phyloP scores from a whole-genome alignment of 1,139 yeast genomes.

The Entelexis paramagnoliae region DNA sequence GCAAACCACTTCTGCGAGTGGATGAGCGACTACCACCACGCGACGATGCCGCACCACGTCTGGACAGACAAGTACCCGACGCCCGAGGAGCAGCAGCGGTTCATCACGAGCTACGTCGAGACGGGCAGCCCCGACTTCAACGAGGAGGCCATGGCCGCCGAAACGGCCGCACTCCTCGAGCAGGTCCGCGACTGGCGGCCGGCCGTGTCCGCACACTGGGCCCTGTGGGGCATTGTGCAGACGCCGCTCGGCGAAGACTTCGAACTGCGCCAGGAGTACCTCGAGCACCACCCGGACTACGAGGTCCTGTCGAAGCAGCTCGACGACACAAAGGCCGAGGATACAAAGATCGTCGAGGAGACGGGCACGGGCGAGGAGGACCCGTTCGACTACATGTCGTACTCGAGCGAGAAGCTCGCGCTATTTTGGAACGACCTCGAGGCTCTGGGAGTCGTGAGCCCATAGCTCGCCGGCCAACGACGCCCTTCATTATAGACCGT shows the following conservation, averaged over 20 bases:
- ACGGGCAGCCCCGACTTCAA: constrained; percentile 34
- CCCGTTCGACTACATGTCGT: constrained; percentile 70
- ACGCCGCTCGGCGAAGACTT: constrained; percentile 31
- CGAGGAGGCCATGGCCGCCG: constrained; percentile 38
- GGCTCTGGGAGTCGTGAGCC: not conserved
- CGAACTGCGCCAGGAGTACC: constrained; percentile 26
- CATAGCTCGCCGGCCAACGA: too few relatives aligned
- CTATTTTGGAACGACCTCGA: constrained; percentile 62
- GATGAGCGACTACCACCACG: constrained; percentile 88
- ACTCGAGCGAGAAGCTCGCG: constrained; percentile 64
- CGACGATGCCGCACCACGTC: constrained; percentile 48
- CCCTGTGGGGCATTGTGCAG: constrained; percentile 85
- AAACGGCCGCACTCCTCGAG: constrained; percentile 49
- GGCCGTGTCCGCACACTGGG: constrained; percentile 71
- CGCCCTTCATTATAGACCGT: not conserved
- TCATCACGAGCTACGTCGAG: constrained; percentile 61
- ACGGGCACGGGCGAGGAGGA: constrained; percentile 30
- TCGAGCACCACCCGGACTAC: constrained; percentile 26
- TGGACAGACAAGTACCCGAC: constrained; percentile 53
- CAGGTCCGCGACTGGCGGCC: constrained; percentile 74
- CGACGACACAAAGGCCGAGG: not conserved
- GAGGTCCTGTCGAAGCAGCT: constrained; percentile 17
- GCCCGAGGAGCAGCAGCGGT: constrained; percentile 54
- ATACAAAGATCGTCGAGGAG: not conserved
- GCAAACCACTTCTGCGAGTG: constrained; percentile 88